These are phyloP conservation scores for Lepiota subincarnata DNA, from an alignment of 768 basidiomycete species.

Conservation along the genomic window DNA sequence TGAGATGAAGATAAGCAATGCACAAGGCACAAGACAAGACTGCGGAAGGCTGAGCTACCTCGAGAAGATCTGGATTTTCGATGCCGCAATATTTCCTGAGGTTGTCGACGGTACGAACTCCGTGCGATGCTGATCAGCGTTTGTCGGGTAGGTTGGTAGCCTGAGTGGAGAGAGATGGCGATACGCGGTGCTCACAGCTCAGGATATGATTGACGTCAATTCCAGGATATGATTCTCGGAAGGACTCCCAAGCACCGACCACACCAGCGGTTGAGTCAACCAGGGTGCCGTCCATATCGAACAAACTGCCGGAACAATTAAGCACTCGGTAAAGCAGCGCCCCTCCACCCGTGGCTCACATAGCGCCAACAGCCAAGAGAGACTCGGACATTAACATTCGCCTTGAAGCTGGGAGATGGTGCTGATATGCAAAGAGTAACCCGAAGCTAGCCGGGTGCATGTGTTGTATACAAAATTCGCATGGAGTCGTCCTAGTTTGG, in stretches of 20 bases:
- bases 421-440: conserved; percentile 10
- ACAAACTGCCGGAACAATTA: conserved; percentile 42
- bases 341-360: conserved; percentile 33
- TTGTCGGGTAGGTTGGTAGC: conserved; percentile 12
- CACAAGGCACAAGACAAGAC: conserved; percentile 3
- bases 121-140: conserved; percentile 58
- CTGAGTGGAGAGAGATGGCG: conserved; percentile 4
- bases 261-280: conserved; percentile 84
- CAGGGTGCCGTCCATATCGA: conserved; percentile 83
- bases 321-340: conserved; percentile 16
- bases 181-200: conserved; percentile 44
- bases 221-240: conserved; percentile 62
- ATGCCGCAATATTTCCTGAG: conserved; percentile 68
- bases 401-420: conserved; percentile 10
- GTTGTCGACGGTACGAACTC: conserved; percentile 82
- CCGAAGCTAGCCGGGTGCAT: conserved; percentile 9
- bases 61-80: conserved; percentile 59
- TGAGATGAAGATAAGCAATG: conserved; percentile 25
- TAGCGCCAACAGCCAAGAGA: conserved; percentile 35
- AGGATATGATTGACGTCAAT: conserved; percentile 61
- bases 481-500: not conserved
- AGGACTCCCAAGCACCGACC: conserved; percentile 77
- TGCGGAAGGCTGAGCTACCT: conserved; percentile 37
- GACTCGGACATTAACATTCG: conserved; percentile 29
- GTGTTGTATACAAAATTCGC: not conserved